Base-by-base conservation (phyloP, 352 stramenopile species). In the Pythium folliculosum region DNA sequence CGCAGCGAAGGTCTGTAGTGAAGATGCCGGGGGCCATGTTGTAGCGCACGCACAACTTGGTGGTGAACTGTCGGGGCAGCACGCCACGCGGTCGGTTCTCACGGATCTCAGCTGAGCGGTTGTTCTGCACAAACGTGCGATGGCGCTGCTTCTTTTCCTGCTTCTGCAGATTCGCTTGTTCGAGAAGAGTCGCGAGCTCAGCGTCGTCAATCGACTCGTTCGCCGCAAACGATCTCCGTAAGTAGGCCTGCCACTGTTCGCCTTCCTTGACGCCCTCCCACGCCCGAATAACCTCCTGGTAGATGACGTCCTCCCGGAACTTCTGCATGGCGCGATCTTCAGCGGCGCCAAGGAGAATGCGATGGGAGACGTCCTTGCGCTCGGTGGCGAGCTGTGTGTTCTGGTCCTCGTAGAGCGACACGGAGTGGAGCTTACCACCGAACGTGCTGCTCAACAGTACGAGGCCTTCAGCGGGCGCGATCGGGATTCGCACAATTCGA, bases 391-490 rank as follows among this genome's bases (percentile, higher is more conserved):
- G 73, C 47, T 54, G 59, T 3, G 86, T 89, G 67, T 93, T 94
- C 21, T 75, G 69, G 57, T 94, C 86, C 32, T 82, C 64, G 23
- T 88, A 83, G 13, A 96, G 65, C 19, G 86, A 93, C 14, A 95
- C 88, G 0, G 82, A 80, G 71, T 92, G 86, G 32, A 89, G 77
- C 60, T 90, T 92, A 21, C 84, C 84, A 38, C 86, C 86, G 55
- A 97, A 96, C 2, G 81, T 80, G 49, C 84, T 93, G 62, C 82
- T 91, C 25, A 89, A 73, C 47, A 98, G 76, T 8, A 98, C 77
- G 25, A 98, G 82, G 2, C 91, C 91, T 45, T 98, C 89, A 0
- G 90, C 81, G 1, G 92, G 92, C 25, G 90, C 92, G 22, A 97
- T 88, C 17, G 92, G 92, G 27, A 97, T 77, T n/a, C 87, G 82